Evolutionary conservation across 768 basidiomycete species (phyloP).

Genomic region (Amyloporia xantha): DNA sequence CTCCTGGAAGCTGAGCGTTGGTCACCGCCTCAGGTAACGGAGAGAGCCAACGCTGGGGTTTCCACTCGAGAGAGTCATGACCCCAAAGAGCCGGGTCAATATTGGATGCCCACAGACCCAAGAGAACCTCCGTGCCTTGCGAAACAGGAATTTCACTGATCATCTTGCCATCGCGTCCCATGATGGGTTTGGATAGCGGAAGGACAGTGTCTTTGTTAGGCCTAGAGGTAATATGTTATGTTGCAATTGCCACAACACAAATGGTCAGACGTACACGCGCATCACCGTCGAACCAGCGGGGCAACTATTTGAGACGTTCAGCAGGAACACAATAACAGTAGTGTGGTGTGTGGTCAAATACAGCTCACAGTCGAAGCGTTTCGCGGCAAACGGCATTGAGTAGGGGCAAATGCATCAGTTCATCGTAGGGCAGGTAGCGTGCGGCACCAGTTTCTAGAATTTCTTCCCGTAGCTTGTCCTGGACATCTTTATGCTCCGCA

Average conservation of each 20-base stretch:
- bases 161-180: slow-evolving; percentile 32
- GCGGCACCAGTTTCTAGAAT: slow-evolving; percentile 15
- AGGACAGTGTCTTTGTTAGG: slow-evolving; percentile 50
- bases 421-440: slow-evolving; percentile 25
- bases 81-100: slow-evolving; percentile 55
- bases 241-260: no score
- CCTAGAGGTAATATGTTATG: slow-evolving; percentile 13
- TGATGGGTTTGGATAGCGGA: slow-evolving; percentile 46
- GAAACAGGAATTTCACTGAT: slow-evolving; percentile 37
- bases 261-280: neutral
- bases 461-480: slow-evolving; percentile 25
- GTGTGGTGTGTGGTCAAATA: neutral
- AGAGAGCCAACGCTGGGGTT: slow-evolving; percentile 58
- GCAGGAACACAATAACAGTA: neutral
- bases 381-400: slow-evolving; percentile 59
- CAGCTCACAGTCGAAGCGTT: slow-evolving; percentile 41
- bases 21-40: slow-evolving; percentile 13
- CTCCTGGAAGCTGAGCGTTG: slow-evolving; percentile 16
- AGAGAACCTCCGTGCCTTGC: slow-evolving; percentile 39
- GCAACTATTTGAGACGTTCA: neutral
- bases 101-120: slow-evolving; percentile 43
- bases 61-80: slow-evolving; percentile 46
- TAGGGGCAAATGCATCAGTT: slow-evolving; percentile 37
- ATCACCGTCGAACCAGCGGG: neutral
- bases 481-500: slow-evolving; percentile 26